Evolutionary conservation across 2,329 filamentous ascomycete species (phyloP), one percentile per base, ranked within the genome.

Genomic region (Mycosphaerella sp.): DNA sequence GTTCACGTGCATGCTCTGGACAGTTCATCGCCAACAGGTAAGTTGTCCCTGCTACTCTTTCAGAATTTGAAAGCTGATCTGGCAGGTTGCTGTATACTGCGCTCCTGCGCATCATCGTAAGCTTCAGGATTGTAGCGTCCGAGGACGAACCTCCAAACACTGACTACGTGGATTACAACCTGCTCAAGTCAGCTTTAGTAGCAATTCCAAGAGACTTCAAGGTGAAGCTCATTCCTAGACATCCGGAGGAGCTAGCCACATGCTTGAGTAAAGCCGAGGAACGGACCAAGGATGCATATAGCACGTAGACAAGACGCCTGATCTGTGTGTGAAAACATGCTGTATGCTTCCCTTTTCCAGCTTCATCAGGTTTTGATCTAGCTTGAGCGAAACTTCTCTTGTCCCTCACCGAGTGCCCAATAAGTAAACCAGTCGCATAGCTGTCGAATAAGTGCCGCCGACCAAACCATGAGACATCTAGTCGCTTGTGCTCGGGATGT

Each of bases 81-180:
- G 10, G 14, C 30, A 56, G 75, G 2, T 68, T 79, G 2, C 63
- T 79, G 2, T 78, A 79, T 53, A 63, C 73, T 0, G 75, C 76
- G 3, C 64, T 80, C 0, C 64, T 79, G 6, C 71, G 77, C 3
- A 64, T 79, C 1, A 55, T 79, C n/a, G 68, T 70, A 2, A 69
- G 70, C 7, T 79, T 76, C 64, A 71, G 69, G 55, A 74, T 79
- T 48, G 71, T 78, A 28, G 70, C 78, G 18, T 73, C 70, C 57
- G 68, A 74, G 44, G 59, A 63, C 0, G 66, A 74, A 39, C 79
- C 79, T 0, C 79, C 79, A 0, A 82, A 80, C 56, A 81, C 79
- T 0, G 78, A 82, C 60, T 82, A 82, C 54, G 75, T 82, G 4
- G 79, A 82, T 4, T 82, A 82, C 58, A 82, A 82, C 57, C 72